These are phyloP conservation scores for Eimeria maxima DNA, from an alignment of 169 alveolate genomes.

Conservation along the genomic window DNA sequence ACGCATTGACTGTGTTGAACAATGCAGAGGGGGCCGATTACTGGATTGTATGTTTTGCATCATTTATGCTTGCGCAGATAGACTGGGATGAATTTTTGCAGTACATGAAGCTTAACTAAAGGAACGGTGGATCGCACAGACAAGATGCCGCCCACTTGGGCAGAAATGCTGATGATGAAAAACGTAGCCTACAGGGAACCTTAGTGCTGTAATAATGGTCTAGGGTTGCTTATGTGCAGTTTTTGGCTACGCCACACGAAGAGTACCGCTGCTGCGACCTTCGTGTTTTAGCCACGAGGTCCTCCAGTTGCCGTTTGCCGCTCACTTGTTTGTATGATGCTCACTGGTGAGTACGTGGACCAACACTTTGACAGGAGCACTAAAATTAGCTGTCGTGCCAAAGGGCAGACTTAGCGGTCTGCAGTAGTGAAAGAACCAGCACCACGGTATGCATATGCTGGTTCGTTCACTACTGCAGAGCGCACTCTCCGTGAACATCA, in stretches of 20 bases:
- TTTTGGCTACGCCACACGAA: neutral
- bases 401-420: neutral
- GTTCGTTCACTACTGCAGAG: neutral
- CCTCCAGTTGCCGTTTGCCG: neutral
- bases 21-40: neutral
- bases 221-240: neutral
- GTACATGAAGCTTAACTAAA: conserved; percentile 77
- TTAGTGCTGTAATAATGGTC: neutral
- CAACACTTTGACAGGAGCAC: neutral
- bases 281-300: neutral
- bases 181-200: neutral
- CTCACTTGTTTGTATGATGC: neutral
- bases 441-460: neutral
- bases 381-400: neutral
- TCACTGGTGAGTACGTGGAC: neutral
- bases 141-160: neutral
- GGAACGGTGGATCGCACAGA: neutral
- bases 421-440: no score
- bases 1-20: neutral
- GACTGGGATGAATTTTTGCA: conserved; percentile 89
- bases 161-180: neutral
- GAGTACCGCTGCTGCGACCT: neutral
- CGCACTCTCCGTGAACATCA: neutral
- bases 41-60: neutral
- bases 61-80: conserved; percentile 76